Conservation (phyloP, 805 yeast species). For the Candida quercuum region DNA sequence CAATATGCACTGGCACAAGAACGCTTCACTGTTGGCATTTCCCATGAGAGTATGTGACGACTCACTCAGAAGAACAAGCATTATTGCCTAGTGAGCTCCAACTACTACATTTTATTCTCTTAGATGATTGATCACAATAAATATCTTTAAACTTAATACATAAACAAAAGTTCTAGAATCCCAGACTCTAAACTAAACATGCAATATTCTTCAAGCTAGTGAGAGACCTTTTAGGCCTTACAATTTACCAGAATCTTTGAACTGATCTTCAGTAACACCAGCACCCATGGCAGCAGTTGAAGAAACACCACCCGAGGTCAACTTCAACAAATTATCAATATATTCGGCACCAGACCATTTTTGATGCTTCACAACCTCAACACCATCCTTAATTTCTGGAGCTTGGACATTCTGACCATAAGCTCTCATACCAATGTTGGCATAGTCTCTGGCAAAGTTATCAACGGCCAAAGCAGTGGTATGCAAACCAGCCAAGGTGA, state of each 20-base stretch:
- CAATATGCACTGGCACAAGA: too few relatives aligned
- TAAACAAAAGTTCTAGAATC: too few relatives aligned
- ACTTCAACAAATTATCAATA: conserved; percentile 82
- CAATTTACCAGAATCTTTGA: conserved; percentile 36
- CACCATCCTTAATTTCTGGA: conserved; percentile 81
- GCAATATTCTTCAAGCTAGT: too few relatives aligned
- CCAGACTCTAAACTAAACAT: too few relatives aligned
- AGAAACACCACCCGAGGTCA: conserved; percentile 90
- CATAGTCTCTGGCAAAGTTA: conserved; percentile 72
- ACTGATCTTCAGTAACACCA: conserved; percentile 97
- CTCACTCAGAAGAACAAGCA: too few relatives aligned
- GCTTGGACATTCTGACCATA: conserved; percentile 86
- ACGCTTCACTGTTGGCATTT: too few relatives aligned
- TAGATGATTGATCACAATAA: too few relatives aligned
- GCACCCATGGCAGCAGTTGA: conserved; percentile 98
- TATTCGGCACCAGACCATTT: conserved; percentile 99
- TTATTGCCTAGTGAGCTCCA: too few relatives aligned
- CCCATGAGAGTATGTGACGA: too few relatives aligned
- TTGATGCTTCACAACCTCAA: conserved; percentile 96
- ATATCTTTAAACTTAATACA: too few relatives aligned
- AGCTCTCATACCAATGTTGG: conserved; percentile 89
- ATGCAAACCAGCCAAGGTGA: conserved; percentile 94
- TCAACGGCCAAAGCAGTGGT: conserved; percentile 91
- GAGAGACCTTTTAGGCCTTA: conserved; percentile 9
- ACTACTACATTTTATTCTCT: too few relatives aligned